These are phyloP conservation scores for Cucurbita pepo DNA, from an alignment of 306 rosid species.

Conservation along the genomic window DNA sequence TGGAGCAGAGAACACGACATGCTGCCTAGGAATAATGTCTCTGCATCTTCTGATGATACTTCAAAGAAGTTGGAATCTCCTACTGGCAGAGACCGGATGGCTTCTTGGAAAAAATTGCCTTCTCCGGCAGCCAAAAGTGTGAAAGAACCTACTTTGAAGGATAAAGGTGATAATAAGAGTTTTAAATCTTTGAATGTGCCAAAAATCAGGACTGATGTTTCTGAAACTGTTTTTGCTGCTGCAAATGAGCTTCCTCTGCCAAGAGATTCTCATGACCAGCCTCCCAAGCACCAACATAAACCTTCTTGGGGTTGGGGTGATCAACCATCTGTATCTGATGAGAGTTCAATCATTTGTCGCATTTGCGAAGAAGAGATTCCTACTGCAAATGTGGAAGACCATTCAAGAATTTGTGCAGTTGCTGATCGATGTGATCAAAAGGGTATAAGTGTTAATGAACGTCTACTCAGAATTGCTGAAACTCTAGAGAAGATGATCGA, in stretches of 20 bases:
- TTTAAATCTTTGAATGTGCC: conserved; percentile 40
- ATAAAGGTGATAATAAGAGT: conserved; percentile 37
- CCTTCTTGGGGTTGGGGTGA: conserved; percentile 96
- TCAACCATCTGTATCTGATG: conserved; percentile 47
- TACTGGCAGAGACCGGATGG: conserved; percentile 49
- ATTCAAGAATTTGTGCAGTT: conserved; percentile 81
- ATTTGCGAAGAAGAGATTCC: conserved; percentile 98
- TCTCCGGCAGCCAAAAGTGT: conserved; percentile 40
- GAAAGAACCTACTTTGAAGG: conserved; percentile 48
- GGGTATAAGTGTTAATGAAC: conserved; percentile 88
- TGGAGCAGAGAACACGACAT: conserved; percentile 52
- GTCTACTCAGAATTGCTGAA: conserved; percentile 68
- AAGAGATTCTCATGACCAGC: conserved; percentile 66
- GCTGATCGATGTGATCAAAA: conserved; percentile 93
- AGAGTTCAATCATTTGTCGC: conserved; percentile 86
- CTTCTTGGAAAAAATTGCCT: conserved; percentile 87
- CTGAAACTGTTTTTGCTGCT: conserved; percentile 37
- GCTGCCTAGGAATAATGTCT: conserved; percentile 20
- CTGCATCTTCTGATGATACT: conserved; percentile 27
- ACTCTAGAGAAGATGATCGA: conserved; percentile 79
- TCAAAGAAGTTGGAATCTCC: conserved; percentile 43
- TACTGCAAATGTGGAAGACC: conserved; percentile 85
- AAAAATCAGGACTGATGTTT: conserved; percentile 26
- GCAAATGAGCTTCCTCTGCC: conserved; percentile 41
- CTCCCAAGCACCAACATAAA: conserved; percentile 76